These are phyloP conservation scores for Diaporthe sp. DNA, from an alignment of 2,329 filamentous ascomycete species.

Conservation along the genomic window DNA sequence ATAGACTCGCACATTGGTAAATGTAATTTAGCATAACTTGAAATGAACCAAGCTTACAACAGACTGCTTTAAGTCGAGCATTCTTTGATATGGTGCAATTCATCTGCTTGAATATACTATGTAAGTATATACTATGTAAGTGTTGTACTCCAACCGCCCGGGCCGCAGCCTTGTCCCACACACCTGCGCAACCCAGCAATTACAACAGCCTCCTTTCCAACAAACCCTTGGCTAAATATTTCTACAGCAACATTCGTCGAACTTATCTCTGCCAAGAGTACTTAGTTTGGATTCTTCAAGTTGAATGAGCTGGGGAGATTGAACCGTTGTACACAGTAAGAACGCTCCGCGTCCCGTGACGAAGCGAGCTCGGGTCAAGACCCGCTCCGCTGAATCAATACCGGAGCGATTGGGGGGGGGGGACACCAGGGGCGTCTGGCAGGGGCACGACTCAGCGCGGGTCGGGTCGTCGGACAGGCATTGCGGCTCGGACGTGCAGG, in stretches of 20 bases:
- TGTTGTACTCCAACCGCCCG: not conserved
- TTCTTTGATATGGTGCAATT: no score
- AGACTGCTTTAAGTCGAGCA: no score
- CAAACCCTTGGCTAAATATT: not conserved
- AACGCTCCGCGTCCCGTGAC: no score
- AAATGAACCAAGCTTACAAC: no score
- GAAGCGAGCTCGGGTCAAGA: not conserved
- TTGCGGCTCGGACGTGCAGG: slow-evolving; percentile 28
- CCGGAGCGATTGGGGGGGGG: not conserved
- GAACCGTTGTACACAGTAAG: no score
- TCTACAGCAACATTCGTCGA: not conserved
- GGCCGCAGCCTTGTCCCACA: not conserved
- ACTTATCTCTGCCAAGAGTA: no score
- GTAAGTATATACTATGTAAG: no score
- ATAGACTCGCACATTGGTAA: no score
- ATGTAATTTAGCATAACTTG: no score
- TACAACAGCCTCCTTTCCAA: not conserved
- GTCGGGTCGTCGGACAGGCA: slow-evolving; percentile 6
- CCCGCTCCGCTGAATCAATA: not conserved
- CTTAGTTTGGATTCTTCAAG: no score
- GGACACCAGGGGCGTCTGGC: not conserved
- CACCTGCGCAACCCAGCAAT: not conserved
- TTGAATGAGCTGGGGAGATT: no score
- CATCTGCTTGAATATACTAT: no score
- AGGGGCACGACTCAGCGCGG: not conserved